phyloP scores from a whole-genome alignment of 768 basidiomycete genomes.

The Termitomyces sp. region DNA sequence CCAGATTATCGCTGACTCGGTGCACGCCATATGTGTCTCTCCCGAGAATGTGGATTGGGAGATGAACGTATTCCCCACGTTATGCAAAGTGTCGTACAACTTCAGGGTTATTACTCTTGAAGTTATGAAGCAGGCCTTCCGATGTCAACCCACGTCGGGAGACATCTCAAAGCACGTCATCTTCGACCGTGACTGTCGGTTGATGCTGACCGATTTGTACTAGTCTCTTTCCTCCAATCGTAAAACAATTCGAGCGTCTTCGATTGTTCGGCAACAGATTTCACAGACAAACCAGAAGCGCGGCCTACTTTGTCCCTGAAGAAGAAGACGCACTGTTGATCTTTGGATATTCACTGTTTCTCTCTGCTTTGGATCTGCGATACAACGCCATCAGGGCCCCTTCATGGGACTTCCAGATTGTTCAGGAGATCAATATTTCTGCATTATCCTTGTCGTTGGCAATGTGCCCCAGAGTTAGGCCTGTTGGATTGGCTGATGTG shows the following conservation, averaged over 20 bases:
- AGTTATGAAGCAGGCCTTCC: constrained; percentile 27
- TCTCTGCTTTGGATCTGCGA: constrained; percentile 23
- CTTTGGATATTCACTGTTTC: constrained; percentile 25
- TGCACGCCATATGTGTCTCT: constrained; percentile 28
- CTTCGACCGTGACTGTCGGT: neutral
- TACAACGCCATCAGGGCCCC: constrained; percentile 17
- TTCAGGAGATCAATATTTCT: constrained; percentile 21
- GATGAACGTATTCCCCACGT: constrained; percentile 22
- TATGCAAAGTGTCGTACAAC: constrained; percentile 25
- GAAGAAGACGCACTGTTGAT: constrained; percentile 21
- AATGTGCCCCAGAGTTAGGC: constrained; percentile 21
- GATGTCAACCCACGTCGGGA: neutral
- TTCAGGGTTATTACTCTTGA: constrained; percentile 29
- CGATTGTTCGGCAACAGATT: constrained; percentile 18
- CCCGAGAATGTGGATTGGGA: constrained; percentile 27
- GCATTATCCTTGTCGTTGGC: constrained; percentile 18
- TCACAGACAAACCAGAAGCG: constrained; percentile 16
- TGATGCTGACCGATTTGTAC: neutral
- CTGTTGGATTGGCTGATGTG: constrained; percentile 18
- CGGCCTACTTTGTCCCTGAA: constrained; percentile 17
- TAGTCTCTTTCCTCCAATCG: constrained; percentile 8
- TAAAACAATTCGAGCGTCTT: constrained; percentile 12
- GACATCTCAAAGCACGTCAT: constrained; percentile 11
- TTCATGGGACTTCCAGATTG: constrained; percentile 17
- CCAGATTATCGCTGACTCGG: constrained; percentile 22